Base-by-base conservation (phyloP, 495 filamentous ascomycete species). In the Antarctomyces pellizariae region DNA sequence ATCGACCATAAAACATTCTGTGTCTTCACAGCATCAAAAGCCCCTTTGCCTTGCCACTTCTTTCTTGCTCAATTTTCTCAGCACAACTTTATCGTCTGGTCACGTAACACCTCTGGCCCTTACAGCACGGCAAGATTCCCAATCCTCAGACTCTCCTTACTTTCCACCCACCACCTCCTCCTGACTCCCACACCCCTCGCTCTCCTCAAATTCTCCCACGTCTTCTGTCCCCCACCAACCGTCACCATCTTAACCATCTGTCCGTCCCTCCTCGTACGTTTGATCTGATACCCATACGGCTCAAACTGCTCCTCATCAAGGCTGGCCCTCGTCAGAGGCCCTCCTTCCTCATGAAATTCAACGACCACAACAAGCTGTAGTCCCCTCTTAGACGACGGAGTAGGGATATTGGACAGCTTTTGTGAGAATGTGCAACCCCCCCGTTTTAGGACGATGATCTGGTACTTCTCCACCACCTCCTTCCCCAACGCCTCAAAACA, bases 341-440 rank as follows among this genome's bases (percentile, higher is more conserved):
- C 25, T 13, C 29, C 25, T 20, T 27, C 23, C 28, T 24, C 29
- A 13, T 44, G 33, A 8, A 36, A 43, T 1, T 30, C 43, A 2
- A 95, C 69, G 0, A 95, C 47, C 12, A 97, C 50, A 5, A 93
- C 75, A 5, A 97, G 58, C 45, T 90, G 75, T 6, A 92, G 48
- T 0, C 64, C 50, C 6, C 36, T 36, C 7, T 28, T 30, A 2
- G 57, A 43, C 0, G 53, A 54, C 0, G 77, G 74, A 7, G 68
- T 50, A 7, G 86, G 79, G 19, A 97, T 78, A 36, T 77, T 83
- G 13, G 57, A 56, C 0, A 95, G 53, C 41, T 97, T 97, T 17
- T 74, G 54, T 4, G 60, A 63, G 48, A 95, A 95, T 20, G 56
- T 73, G 50, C 86, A 97, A 2, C 65, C 70, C 11, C 86, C 86